Evolutionary conservation across 2,329 filamentous ascomycete genomes (phyloP).

Genomic region (Neopestalotiopsis sp.): DNA sequence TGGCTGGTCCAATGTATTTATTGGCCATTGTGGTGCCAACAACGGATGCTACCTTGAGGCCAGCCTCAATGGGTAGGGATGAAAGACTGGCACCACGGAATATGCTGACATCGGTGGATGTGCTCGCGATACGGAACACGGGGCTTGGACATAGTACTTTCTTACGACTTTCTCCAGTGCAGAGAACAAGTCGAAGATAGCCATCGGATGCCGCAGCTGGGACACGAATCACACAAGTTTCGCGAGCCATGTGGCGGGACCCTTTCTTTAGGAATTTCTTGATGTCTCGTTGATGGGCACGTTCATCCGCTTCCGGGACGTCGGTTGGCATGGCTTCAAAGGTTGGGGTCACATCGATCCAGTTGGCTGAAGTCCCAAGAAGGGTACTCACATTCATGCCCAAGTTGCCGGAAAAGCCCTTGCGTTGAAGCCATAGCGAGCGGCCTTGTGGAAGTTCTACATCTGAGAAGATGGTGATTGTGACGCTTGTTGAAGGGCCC

Average conservation of each 20-base stretch:
- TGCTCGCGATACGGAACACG: constrained; percentile 71
- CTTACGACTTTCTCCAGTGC: constrained; percentile 44
- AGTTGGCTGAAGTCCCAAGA: constrained; percentile 61
- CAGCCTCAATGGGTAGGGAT: constrained; percentile 70
- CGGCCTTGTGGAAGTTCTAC: constrained; percentile 59
- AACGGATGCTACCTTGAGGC: constrained; percentile 60
- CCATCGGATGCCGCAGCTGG: constrained; percentile 68
- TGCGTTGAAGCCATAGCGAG: constrained; percentile 70
- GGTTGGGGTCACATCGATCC: constrained; percentile 72
- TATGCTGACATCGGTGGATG: constrained; percentile 63
- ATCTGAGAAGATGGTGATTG: constrained; percentile 68
- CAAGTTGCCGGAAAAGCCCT: constrained; percentile 70
- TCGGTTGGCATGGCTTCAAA: constrained; percentile 51
- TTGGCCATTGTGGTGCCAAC: constrained; percentile 51
- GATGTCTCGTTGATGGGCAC: constrained; percentile 72
- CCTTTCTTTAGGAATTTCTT: constrained; percentile 65
- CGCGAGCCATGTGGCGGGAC: constrained; percentile 57
- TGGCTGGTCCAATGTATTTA: constrained; percentile 47
- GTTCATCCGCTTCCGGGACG: constrained; percentile 61
- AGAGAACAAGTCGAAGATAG: constrained; percentile 72
- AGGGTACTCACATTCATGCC: constrained; percentile 71
- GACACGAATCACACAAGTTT: constrained; percentile 69
- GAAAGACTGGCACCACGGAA: constrained; percentile 68
- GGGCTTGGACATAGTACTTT: constrained; percentile 69
- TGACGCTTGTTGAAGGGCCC: constrained; percentile 66